Percentiles rank a stretch among this genome's conserved stretches.
These are phyloP conservation scores for Sequoia sempervirens DNA, from an alignment of 75 land plant species.

Conservation along the genomic window DNA sequence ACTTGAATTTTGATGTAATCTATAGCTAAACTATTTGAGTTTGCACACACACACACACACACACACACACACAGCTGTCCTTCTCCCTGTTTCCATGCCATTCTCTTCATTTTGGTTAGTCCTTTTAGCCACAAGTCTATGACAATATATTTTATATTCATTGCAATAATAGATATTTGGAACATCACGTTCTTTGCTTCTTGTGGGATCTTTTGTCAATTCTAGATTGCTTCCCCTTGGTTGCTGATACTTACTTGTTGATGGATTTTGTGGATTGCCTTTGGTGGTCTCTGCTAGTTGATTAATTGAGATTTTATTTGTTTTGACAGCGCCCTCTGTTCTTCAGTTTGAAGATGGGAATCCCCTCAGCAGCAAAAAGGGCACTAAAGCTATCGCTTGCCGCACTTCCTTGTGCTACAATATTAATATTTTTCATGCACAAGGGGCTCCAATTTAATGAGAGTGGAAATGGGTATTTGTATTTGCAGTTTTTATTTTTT, in stretches of 20 bases:
- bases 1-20: background rate
- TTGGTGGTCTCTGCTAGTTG: background rate
- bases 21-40: background rate
- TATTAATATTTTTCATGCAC: slow-evolving; percentile 34
- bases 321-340: slow-evolving; percentile 73
- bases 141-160: background rate
- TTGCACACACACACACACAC: background rate
- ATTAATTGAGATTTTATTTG: background rate
- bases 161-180: background rate
- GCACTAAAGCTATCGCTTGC: slow-evolving; percentile 53
- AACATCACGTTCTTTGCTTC: background rate
- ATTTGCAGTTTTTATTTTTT: slow-evolving; percentile 46
- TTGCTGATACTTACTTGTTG: background rate
- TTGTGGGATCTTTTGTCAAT: background rate
- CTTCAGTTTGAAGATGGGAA: slow-evolving; percentile 87
- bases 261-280: background rate
- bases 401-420: slow-evolving; percentile 38
- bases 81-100: background rate
- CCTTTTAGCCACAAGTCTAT: background rate
- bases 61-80: too few relatives aligned
- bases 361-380: slow-evolving; percentile 33
- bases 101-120: background rate
- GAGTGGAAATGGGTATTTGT: slow-evolving; percentile 21
- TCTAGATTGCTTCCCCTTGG: background rate
- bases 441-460: slow-evolving; percentile 8